These are phyloP conservation scores for Ramalina intermedia DNA, from an alignment of 495 filamentous ascomycete species.

Conservation along the genomic window DNA sequence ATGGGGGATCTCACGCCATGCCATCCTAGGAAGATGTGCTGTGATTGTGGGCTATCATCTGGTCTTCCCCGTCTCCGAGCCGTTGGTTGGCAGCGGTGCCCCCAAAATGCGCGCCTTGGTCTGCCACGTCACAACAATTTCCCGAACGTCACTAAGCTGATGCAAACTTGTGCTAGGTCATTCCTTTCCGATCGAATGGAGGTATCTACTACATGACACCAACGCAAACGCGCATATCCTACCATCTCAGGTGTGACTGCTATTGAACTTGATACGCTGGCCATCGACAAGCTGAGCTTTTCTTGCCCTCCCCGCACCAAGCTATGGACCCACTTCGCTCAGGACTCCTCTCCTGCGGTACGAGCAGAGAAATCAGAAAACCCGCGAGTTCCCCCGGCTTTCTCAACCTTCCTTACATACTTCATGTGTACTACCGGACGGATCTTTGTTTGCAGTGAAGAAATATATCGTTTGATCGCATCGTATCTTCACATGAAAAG, in stretches of 20 bases:
- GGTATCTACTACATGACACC: neutral
- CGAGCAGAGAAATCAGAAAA: neutral
- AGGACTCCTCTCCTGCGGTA: neutral
- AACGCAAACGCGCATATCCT: neutral
- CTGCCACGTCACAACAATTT: conserved; percentile 3
- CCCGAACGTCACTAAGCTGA: neutral
- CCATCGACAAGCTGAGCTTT: neutral
- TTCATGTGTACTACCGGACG: neutral
- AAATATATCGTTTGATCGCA: neutral
- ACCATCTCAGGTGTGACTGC: neutral
- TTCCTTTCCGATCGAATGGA: neutral
- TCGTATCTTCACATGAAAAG: neutral
- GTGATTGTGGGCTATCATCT: neutral
- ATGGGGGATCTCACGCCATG: neutral
- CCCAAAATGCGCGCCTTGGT: neutral
- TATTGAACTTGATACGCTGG: neutral
- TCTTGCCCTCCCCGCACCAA: neutral
- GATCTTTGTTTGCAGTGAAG: neutral
- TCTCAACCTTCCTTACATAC: neutral
- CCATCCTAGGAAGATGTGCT: neutral
- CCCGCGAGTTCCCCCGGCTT: neutral
- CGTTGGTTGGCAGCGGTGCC: neutral
- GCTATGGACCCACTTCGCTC: conserved; percentile 1
- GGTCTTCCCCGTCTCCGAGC: neutral
- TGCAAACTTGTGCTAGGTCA: neutral